Percentiles rank a stretch among this genome's conserved stretches.
Conservation (phyloP, 306 rosid species). For the Inga laurina region DNA sequence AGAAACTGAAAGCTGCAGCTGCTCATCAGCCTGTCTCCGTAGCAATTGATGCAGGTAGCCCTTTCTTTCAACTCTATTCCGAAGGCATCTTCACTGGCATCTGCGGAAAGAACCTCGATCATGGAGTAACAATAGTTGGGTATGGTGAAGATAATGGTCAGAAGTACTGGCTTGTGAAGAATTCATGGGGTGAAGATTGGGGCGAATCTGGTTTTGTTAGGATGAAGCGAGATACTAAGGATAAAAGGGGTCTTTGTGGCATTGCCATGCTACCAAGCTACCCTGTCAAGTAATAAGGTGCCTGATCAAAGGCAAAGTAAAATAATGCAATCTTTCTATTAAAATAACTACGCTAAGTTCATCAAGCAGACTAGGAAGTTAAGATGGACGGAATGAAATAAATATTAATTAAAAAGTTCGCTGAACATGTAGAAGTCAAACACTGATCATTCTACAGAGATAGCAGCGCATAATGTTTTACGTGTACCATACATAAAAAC, state of each 20-base stretch:
- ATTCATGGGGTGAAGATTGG: conserved; percentile 72
- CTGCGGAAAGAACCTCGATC: conserved; percentile 67
- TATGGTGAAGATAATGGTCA: conserved; percentile 53
- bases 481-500: background rate
- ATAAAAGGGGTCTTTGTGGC: conserved; percentile 62
- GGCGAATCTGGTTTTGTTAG: conserved; percentile 72
- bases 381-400: background rate
- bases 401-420: background rate
- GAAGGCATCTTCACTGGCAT: conserved; percentile 52
- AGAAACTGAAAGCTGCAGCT: conserved; percentile 57
- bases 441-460: conserved; percentile 2
- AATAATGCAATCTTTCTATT: conserved; percentile 20
- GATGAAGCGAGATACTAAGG: conserved; percentile 33
- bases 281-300: conserved; percentile 48
- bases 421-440: conserved; percentile 5
- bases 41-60: conserved; percentile 60
- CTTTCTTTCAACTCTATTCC: conserved; percentile 62
- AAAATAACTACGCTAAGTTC: conserved; percentile 25
- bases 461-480: conserved; percentile 5
- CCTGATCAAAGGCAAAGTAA: conserved; percentile 2
- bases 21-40: conserved; percentile 71
- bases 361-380: conserved; percentile 9
- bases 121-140: conserved; percentile 68
- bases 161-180: conserved; percentile 74
- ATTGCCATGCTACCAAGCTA: conserved; percentile 73